A percentile compares a stretch with the other conserved stretches of the same genome.
Evolutionary conservation across 1,139 yeast species (phyloP).

Genomic region (Candida sanyaensis): DNA sequence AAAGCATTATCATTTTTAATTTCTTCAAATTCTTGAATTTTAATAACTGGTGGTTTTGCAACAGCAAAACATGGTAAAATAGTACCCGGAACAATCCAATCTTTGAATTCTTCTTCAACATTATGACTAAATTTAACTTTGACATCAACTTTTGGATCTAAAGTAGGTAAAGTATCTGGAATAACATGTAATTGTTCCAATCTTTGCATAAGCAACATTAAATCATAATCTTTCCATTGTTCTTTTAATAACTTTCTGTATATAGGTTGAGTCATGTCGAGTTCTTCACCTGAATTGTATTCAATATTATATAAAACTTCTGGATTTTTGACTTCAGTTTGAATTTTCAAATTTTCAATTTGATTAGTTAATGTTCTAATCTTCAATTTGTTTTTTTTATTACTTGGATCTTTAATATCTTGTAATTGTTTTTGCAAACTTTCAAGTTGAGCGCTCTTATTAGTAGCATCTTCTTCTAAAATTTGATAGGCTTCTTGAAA

Average conservation of each 20-base stretch:
- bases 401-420: constrained; percentile 3
- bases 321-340: constrained; percentile 74
- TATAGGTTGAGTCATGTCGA: constrained; percentile 77
- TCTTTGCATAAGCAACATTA: constrained; percentile 83
- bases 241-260: constrained; percentile 68
- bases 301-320: constrained; percentile 74
- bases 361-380: constrained; percentile 12
- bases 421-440: constrained; percentile 12
- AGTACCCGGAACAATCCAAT: constrained; percentile 80
- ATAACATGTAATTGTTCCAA: constrained; percentile 81
- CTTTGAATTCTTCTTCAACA: constrained; percentile 46
- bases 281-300: constrained; percentile 39
- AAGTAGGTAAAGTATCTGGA: constrained; percentile 92
- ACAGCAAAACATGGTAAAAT: constrained; percentile 74
- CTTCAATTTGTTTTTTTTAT: constrained; percentile 7
- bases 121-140: constrained; percentile 74
- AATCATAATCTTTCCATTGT: constrained; percentile 71
- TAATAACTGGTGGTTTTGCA: constrained; percentile 69
- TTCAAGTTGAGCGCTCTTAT: constrained; percentile 23
- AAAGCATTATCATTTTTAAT: constrained; percentile 40
- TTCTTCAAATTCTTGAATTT: constrained; percentile 70
- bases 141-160: constrained; percentile 81
- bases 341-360: constrained; percentile 24
- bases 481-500: constrained; percentile 68
- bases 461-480: constrained; percentile 47